These are phyloP conservation scores for Neurospora crassa DNA, from an alignment of 2,329 filamentous ascomycete species.

Conservation along the genomic window DNA sequence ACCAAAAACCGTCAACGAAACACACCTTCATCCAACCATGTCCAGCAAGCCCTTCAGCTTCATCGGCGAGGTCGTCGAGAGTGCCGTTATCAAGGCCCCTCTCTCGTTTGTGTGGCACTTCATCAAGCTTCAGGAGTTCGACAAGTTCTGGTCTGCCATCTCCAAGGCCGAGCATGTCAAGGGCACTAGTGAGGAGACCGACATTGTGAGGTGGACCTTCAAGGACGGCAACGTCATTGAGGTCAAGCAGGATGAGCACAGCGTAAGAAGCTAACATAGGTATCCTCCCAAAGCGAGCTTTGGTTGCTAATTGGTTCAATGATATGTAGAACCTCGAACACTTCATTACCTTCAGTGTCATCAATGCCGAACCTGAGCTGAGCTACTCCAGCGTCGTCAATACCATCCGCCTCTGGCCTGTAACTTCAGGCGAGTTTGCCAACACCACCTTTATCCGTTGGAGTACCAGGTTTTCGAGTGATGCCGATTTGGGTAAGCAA, in stretches of 20 bases:
- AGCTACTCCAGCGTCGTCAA: constrained; percentile 57
- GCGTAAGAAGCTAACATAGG: constrained; percentile 32
- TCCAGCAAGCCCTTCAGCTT: constrained; percentile 13
- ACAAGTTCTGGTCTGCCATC: constrained; percentile 56
- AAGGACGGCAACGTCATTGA: constrained; percentile 59
- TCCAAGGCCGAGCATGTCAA: constrained; percentile 54
- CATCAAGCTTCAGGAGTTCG: constrained; percentile 64
- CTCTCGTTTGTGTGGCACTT: constrained; percentile 62
- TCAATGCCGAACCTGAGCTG: constrained; percentile 54
- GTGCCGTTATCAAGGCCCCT: constrained; percentile 52
- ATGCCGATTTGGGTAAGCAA: constrained; percentile 56
- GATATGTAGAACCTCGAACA: constrained; percentile 53
- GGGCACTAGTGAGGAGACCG: constrained; percentile 52
- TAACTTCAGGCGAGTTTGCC: constrained; percentile 57
- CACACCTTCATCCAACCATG: constrained; percentile 3
- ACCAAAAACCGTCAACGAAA: neutral
- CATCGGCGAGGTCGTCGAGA: constrained; percentile 20
- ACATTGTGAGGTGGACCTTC: constrained; percentile 62
- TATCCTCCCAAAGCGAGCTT: constrained; percentile 1
- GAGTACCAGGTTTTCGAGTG: constrained; percentile 60
- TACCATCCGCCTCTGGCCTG: constrained; percentile 54
- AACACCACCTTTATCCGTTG: constrained; percentile 59
- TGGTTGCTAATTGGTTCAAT: neutral
- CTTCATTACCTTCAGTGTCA: constrained; percentile 66
- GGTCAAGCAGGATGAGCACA: constrained; percentile 70